A percentile compares a stretch with the other conserved stretches of the same genome.
phyloP scores from a whole-genome alignment of 495 filamentous ascomycete genomes.

The Hypoxylon intermedium region DNA sequence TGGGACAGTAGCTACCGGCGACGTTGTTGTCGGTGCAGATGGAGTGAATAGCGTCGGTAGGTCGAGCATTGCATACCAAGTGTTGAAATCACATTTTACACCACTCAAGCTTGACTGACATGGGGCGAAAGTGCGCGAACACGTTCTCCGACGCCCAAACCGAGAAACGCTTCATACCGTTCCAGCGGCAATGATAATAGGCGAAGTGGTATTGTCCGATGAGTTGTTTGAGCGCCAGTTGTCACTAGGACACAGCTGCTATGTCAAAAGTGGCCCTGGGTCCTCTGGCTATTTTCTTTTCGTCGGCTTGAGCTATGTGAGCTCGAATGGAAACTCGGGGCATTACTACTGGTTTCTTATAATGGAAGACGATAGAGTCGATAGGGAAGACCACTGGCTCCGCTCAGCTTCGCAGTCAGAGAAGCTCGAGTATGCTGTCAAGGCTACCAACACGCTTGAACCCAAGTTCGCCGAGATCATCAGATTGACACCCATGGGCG shows the following conservation, averaged over 20 bases:
- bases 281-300: conserved; percentile 32
- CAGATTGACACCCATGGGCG: conserved; percentile 23
- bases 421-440: conserved; percentile 26
- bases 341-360: conserved; percentile 43
- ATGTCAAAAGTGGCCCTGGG: not conserved
- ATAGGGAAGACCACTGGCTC: conserved; percentile 38
- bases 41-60: conserved; percentile 49
- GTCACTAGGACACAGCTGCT: conserved; percentile 39
- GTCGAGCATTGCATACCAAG: not conserved
- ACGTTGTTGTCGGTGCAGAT: conserved; percentile 58
- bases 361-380: conserved; percentile 14
- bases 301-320: conserved; percentile 37
- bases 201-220: conserved; percentile 34
- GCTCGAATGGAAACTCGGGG: conserved; percentile 22
- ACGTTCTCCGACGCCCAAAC: conserved; percentile 39
- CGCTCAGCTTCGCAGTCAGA: conserved; percentile 26
- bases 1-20: conserved; percentile 60
- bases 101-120: not conserved
- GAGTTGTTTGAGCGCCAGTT: conserved; percentile 41
- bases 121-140: conserved; percentile 35
- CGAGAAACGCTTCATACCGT: conserved; percentile 29
- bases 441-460: conserved; percentile 21
- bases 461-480: conserved; percentile 34
- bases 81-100: too few relatives aligned
- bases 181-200: conserved; percentile 27